Evolutionary conservation across 75 land plant species (phyloP), one percentile per base, ranked within the genome.

Genomic region (Selaginella tamariscina): DNA sequence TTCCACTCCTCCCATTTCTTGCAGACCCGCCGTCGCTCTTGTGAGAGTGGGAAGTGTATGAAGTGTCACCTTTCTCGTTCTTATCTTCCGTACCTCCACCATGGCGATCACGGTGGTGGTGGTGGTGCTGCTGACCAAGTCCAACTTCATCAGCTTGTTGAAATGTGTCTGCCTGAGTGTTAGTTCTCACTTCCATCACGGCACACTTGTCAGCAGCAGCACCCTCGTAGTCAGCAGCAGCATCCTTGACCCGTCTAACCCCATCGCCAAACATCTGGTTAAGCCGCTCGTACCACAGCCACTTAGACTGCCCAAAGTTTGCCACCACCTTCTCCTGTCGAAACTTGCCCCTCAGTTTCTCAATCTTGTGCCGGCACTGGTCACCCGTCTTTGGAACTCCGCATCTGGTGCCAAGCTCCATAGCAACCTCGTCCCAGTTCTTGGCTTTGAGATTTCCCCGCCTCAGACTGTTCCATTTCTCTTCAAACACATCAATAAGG

Each of bases 271-370:
- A 59, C 23, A 59, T 26, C 62, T 9, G 8, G 26, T 59, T 59
- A 5, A 59, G 26, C 8, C 62, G 21, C 2, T 59, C 62, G 23
- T 59, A 59, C 62, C 62, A 59, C 26, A 23, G 62, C 62, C 62
- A 59, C n/a, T 59, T 59, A 5, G 62, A 27, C 26, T 23, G 26
- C 62, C 24, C 23, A n/a, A 59, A n/a, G 8, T 2, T 21, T n/a
- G 62, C 62, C 62, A 59, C 26, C 23, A 27, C 23, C 26, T 59
- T 59, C 62, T 59, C 62, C 26, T 59, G 62, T n/a, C 62, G 21
- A 59, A 59, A 59, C 62, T 26, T 59, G 26, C 62, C 62, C 26
- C 62, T 59, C 62, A 59, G 62, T 21, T 59, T 59, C 62, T 59
- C 62, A n/a, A 59, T 59, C 62, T 59, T 59, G 26, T 59, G 62